Evolutionary conservation across 2,329 filamentous ascomycete species (phyloP).

Genomic region (Achaetomium macrosporum): DNA sequence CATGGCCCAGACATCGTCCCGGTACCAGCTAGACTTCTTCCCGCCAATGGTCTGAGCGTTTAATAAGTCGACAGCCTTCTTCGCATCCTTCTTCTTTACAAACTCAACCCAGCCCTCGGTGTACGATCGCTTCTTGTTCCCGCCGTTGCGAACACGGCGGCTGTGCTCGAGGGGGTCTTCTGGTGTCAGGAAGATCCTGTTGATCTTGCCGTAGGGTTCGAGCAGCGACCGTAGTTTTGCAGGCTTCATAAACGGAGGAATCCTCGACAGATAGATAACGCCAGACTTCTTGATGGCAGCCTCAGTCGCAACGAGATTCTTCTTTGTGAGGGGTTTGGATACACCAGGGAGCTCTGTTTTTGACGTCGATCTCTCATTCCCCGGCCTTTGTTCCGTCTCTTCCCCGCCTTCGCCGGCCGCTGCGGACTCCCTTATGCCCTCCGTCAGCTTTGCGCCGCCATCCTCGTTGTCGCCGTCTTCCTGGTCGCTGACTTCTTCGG

Average conservation of each 20-base stretch:
- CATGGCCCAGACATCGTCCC: constrained; percentile 82
- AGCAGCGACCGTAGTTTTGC: constrained; percentile 69
- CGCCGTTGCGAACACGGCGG: constrained; percentile 63
- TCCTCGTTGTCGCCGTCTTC: constrained; percentile 27
- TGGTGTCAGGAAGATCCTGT: constrained; percentile 72
- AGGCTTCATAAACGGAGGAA: constrained; percentile 86
- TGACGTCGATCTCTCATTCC: constrained; percentile 19
- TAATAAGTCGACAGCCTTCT: constrained; percentile 66
- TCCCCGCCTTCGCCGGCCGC: constrained; percentile 25
- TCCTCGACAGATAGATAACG: constrained; percentile 75
- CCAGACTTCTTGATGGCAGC: constrained; percentile 66
- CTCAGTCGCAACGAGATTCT: constrained; percentile 61
- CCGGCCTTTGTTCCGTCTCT: neutral
- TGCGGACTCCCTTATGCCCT: constrained; percentile 22
- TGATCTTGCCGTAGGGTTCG: constrained; percentile 67
- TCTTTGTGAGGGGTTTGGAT: constrained; percentile 54
- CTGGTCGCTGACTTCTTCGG: constrained; percentile 34
- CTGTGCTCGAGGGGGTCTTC: constrained; percentile 64
- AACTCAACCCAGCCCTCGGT: constrained; percentile 88
- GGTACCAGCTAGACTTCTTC: constrained; percentile 77
- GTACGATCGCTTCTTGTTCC: constrained; percentile 78
- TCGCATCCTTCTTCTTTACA: constrained; percentile 66
- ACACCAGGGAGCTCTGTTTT: constrained; percentile 39
- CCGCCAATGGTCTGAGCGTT: constrained; percentile 76
- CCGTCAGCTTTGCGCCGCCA: constrained; percentile 24